Conservation (phyloP, 306 rosid genomes). For the Glycine tomentella region DNA sequence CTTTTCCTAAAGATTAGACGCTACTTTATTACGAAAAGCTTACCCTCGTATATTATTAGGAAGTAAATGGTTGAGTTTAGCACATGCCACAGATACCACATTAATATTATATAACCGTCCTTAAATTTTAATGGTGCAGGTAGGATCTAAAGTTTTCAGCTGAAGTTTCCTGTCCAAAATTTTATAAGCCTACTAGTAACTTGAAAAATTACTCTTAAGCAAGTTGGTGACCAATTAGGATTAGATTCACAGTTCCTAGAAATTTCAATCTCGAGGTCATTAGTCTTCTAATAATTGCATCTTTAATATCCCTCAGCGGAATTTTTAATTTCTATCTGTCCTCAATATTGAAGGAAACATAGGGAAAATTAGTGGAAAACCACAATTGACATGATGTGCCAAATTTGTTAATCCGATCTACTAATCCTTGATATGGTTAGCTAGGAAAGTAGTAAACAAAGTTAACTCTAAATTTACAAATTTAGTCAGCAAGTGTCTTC, state of each 20-base stretch:
- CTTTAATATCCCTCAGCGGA: slow-evolving; percentile 9
- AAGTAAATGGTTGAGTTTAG: no score
- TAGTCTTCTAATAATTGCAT: slow-evolving; percentile 27
- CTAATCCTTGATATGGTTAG: slow-evolving; percentile 21
- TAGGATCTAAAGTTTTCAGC: slow-evolving; percentile 7
- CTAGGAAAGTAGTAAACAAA: slow-evolving; percentile 29
- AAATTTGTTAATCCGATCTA: slow-evolving; percentile 13
- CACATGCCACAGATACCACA: no score
- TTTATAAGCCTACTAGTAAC: slow-evolving; percentile 15
- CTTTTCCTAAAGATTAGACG: neutral
- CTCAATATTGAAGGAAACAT: neutral
- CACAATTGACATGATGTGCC: neutral
- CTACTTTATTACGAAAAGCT: slow-evolving; percentile 9
- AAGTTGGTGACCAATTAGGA: slow-evolving; percentile 7
- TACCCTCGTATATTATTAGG: no score
- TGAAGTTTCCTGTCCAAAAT: neutral
- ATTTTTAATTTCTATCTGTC: slow-evolving; percentile 26
- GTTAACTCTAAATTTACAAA: slow-evolving; percentile 45
- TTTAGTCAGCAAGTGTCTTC: slow-evolving; percentile 42
- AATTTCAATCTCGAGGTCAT: slow-evolving; percentile 9
- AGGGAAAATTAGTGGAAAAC: slow-evolving; percentile 28
- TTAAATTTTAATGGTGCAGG: no score
- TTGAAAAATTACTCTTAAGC: neutral
- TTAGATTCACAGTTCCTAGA: slow-evolving; percentile 24
- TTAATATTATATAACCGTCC: no score